These are phyloP conservation scores for Davidsoniella eucalypti DNA, from an alignment of 2,329 filamentous ascomycete species.

Conservation along the genomic window DNA sequence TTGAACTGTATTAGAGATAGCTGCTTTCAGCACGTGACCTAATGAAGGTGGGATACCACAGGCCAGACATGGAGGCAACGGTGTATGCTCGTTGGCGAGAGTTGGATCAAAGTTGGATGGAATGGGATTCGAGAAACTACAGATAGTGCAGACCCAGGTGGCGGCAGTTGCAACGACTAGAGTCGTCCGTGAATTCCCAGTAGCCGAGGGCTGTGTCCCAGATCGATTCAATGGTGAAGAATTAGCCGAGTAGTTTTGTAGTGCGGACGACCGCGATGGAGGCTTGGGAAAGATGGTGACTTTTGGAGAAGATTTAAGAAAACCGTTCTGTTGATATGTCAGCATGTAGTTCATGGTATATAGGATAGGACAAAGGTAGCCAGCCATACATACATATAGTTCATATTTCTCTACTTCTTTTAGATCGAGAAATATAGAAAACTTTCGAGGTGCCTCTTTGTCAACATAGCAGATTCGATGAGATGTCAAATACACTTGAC, in stretches of 20 bases:
- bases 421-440: conserved; percentile 71
- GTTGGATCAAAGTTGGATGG: conserved; percentile 86
- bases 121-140: conserved; percentile 83
- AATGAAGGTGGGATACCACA: conserved; percentile 88
- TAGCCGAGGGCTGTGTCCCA: not conserved
- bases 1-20: conserved; percentile 58
- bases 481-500: conserved; percentile 90
- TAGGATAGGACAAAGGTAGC: conserved; percentile 5
- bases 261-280: conserved; percentile 36
- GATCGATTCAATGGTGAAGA: not conserved
- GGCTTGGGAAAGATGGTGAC: conserved; percentile 78
- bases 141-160: conserved; percentile 93
- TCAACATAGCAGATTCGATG: conserved; percentile 94
- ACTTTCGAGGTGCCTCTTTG: conserved; percentile 65
- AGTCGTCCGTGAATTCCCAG: not conserved
- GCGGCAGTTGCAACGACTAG: conserved; percentile 31
- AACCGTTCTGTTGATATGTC: conserved; percentile 40
- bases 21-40: conserved; percentile 68
- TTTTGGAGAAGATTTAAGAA: conserved; percentile 88
- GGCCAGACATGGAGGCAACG: conserved; percentile 70
- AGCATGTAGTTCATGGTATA: not conserved
- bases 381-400: conserved; percentile 56
- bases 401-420: conserved; percentile 85
- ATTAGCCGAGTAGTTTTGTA: conserved; percentile 1
- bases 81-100: conserved; percentile 62